These are phyloP conservation scores for Phalaenopsis aphrodite DNA, from an alignment of 106 monocot genomes.

Conservation along the genomic window DNA sequence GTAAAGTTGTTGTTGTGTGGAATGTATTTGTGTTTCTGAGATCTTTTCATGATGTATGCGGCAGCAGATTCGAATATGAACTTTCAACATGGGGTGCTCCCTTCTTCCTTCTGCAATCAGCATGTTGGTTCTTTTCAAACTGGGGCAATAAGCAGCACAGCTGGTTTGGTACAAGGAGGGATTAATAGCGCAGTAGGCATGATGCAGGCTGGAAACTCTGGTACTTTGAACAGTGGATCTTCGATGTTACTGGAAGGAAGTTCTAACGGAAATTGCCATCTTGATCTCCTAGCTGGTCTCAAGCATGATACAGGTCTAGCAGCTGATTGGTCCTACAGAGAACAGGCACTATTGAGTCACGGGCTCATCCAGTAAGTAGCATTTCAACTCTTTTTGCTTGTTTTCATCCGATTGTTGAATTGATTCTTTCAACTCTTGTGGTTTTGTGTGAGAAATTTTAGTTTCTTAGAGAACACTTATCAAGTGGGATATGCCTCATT, in stretches of 20 bases:
- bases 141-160: conserved; percentile 22
- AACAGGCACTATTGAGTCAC: conserved; percentile 34
- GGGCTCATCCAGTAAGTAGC: conserved; percentile 39
- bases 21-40: not conserved
- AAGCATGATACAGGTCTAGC: conserved; percentile 51
- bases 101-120: conserved; percentile 43
- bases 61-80: conserved; percentile 62
- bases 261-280: not conserved
- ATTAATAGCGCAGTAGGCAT: conserved; percentile 21
- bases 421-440: not conserved
- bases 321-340: conserved; percentile 43
- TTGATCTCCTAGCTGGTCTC: conserved; percentile 32
- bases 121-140: conserved; percentile 64
- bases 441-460: not conserved
- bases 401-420: not conserved
- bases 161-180: conserved; percentile 24
- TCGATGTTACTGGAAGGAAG: conserved; percentile 15
- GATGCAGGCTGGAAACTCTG: conserved; percentile 19
- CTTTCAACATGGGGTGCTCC: conserved; percentile 36
- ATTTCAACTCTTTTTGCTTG: not conserved
- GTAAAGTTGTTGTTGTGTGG: not conserved
- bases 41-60: conserved; percentile 27
- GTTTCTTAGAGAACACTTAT: not conserved
- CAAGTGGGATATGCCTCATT: not conserved
- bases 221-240: conserved; percentile 21